Evolutionary conservation across 208 protist species (phyloP).

Genomic region (Crithidia mellificae): DNA sequence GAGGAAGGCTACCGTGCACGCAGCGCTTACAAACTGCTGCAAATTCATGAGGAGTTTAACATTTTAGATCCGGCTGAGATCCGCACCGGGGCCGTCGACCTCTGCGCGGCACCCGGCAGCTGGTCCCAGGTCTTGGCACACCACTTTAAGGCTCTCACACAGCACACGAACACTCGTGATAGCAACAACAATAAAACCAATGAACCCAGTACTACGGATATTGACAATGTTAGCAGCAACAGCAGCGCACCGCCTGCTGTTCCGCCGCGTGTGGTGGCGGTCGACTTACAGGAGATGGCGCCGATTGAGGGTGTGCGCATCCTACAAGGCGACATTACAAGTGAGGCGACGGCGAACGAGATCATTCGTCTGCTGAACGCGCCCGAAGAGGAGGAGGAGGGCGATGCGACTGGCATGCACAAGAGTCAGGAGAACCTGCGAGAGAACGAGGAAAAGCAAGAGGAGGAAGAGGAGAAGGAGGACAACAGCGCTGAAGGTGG

Average conservation of each 20-base stretch:
- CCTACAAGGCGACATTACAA: conserved; percentile 92
- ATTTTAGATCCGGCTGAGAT: conserved; percentile 89
- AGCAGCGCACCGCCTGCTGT: not conserved
- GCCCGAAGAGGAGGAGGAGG: not conserved
- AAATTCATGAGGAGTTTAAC: conserved; percentile 98
- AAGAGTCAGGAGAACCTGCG: too few species aligned
- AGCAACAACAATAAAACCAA: not conserved
- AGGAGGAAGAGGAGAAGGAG: not conserved
- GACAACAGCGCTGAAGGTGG: too few species aligned
- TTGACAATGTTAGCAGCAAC: too few species aligned
- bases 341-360: conserved; percentile 69
- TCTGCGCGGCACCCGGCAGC: conserved; percentile 98
- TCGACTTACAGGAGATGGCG: conserved; percentile 99
- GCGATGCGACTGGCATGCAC: too few species aligned
- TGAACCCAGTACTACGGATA: not conserved
- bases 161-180: not conserved
- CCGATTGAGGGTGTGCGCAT: conserved; percentile 96
- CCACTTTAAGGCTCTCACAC: conserved; percentile 30
- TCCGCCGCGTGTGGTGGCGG: conserved; percentile 80
- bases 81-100: conserved; percentile 96
- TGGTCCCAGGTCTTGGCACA: conserved; percentile 93
- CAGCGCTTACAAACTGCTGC: conserved; percentile 99
- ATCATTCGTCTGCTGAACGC: conserved; percentile 94
- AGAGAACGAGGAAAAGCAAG: not conserved
- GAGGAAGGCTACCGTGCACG: conserved; percentile 98